phyloP scores from a whole-genome alignment of 495 filamentous ascomycete genomes.

The Annulohypoxylon bovei region DNA sequence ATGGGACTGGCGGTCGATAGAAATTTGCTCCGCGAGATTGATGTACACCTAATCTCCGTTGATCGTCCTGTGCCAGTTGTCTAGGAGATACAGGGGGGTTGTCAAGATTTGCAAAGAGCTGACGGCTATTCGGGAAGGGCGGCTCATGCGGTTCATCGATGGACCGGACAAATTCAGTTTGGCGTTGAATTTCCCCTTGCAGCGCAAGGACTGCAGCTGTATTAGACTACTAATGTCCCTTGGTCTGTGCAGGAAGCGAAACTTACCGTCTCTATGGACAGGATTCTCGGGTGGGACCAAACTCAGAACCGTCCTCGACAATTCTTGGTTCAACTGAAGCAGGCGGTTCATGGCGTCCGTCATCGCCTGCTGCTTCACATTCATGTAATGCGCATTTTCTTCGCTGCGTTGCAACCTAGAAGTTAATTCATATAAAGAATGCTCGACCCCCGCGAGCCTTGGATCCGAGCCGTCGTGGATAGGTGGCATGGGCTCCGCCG shows the following conservation, averaged over 20 bases:
- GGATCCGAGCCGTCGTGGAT: constrained; percentile 78
- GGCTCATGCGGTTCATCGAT: constrained; percentile 80
- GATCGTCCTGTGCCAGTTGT: constrained; percentile 86
- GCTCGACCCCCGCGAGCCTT: constrained; percentile 79
- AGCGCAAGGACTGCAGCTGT: constrained; percentile 71
- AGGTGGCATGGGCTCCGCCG: constrained; percentile 76
- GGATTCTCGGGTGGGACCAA: constrained; percentile 73
- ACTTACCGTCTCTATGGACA: constrained; percentile 71
- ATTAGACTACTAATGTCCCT: constrained; percentile 40
- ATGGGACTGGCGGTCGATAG: constrained; percentile 80
- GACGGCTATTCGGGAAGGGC: constrained; percentile 76
- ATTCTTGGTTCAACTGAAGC: constrained; percentile 72
- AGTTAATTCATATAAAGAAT: constrained; percentile 82
- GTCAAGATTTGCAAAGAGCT: constrained; percentile 80
- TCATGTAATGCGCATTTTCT: constrained; percentile 80
- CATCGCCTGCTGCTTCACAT: constrained; percentile 81
- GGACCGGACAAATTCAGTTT: constrained; percentile 74
- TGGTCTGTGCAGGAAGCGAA: constrained; percentile 21
- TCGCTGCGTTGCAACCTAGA: constrained; percentile 80
- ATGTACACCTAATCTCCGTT: constrained; percentile 68
- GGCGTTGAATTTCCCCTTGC: constrained; percentile 86
- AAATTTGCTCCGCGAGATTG: constrained; percentile 58
- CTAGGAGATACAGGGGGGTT: constrained; percentile 90
- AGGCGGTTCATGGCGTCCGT: constrained; percentile 82
- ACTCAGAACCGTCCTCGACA: constrained; percentile 75